Evolutionary conservation across 352 stramenopile species (phyloP), one percentile per base, ranked within the genome.

Genomic region (Phytophthora macrochlamydospora): DNA sequence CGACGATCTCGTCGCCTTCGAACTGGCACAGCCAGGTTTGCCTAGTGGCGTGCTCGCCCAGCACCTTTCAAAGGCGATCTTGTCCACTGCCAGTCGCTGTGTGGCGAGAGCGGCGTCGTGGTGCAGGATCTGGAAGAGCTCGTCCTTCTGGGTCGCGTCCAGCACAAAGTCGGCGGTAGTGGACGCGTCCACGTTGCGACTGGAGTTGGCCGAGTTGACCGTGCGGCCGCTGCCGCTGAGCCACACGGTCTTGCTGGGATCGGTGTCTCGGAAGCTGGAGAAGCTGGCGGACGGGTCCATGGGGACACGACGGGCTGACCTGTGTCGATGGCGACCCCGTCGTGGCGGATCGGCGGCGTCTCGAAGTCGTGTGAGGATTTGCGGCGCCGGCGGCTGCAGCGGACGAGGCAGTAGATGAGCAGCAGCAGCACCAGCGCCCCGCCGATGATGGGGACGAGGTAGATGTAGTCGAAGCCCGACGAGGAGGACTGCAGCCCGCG

Each of bases 1-100:
- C 69, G 4, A 69, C 69, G 49, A 81, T 76, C 65, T 78, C 73
- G 2, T 81, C 69, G 2, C 73, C 73, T 32, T 81, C 73, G 37
- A 76, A 78, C 59, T 81, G 73, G 30, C 69, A 76, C 1, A 81
- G 58, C 65, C 65, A 81, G 31, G 70, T 40, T n/a, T 65, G 53
- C 3, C 62, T 33, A 9, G 68, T 70, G 6, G 55, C 6, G 6
- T 14, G 67, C 48, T 64, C 51, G 5, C 40, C 64, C 38, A 76
- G 40, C 11, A 73, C 50, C 0, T 59, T 29, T 78, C 73, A 35
- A 81, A 76, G 49, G 69, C 73, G 62, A 81, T 78, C 51, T 81
- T 81, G 48, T 76, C 69, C 66, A 74, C 73, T 29, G 73, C 66
- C 11, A 81, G 52, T 12, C 73, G 54, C n/a, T 59, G 59, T 4